phyloP scores from a whole-genome alignment of 2,329 filamentous ascomycete genomes.

The Aspergillus novoparasiticus region DNA sequence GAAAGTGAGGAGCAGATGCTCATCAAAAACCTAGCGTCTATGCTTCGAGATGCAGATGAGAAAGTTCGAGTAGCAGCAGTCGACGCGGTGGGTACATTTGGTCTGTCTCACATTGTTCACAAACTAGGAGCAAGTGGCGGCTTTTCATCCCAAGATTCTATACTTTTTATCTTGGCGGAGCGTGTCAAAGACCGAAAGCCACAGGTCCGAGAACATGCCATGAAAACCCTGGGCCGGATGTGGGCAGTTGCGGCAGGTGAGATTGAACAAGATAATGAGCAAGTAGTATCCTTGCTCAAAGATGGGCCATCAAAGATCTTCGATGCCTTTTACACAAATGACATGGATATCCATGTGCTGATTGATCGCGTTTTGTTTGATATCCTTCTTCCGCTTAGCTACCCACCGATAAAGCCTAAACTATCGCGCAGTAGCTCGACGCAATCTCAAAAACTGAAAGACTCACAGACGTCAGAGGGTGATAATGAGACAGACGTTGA shows the following conservation, averaged over 20 bases:
- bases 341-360: constrained; percentile 79
- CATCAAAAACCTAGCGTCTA: constrained; percentile 73
- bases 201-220: constrained; percentile 80
- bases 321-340: constrained; percentile 87
- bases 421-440: constrained; percentile 49
- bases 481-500: constrained; percentile 48
- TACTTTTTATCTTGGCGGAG: constrained; percentile 81
- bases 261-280: constrained; percentile 79
- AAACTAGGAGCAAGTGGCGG: constrained; percentile 79
- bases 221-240: constrained; percentile 78
- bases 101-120: constrained; percentile 75
- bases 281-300: constrained; percentile 72
- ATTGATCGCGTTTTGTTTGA: constrained; percentile 86
- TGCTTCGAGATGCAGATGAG: constrained; percentile 86
- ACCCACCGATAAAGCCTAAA: constrained; percentile 69
- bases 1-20: constrained; percentile 77
- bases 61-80: constrained; percentile 89
- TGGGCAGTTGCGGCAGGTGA: constrained; percentile 94
- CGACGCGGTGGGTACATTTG: constrained; percentile 77
- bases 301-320: constrained; percentile 84
- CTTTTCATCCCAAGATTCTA: constrained; percentile 73
- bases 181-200: constrained; percentile 84
- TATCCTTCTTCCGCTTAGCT: constrained; percentile 83
- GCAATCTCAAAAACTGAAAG: constrained; percentile 58
- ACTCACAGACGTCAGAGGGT: constrained; percentile 37